These are phyloP conservation scores for Bisporella sp. DNA, from an alignment of 2,329 filamentous ascomycete genomes.

Conservation along the genomic window DNA sequence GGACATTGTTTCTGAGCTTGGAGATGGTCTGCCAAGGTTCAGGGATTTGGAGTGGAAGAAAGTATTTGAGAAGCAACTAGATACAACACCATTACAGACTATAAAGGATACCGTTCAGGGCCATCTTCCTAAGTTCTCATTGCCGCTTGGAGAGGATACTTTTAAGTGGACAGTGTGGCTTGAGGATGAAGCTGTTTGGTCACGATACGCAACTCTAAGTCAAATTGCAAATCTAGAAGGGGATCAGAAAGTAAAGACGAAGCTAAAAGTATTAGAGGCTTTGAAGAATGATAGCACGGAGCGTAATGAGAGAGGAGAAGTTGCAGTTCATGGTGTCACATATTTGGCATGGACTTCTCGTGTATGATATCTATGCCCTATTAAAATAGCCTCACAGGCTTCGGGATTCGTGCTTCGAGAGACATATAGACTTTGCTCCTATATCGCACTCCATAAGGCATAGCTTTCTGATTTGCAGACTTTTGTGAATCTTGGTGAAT, in stretches of 20 bases:
- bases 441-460: neutral
- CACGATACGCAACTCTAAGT: slow-evolving; percentile 58
- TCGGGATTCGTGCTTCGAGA: neutral
- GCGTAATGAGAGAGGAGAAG: slow-evolving; percentile 53
- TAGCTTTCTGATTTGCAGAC: neutral
- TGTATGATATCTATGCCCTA: slow-evolving; percentile 17
- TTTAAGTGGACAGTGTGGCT: slow-evolving; percentile 53
- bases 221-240: slow-evolving; percentile 55
- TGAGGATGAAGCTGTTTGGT: slow-evolving; percentile 53
- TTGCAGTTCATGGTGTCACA: slow-evolving; percentile 58
- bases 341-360: slow-evolving; percentile 55
- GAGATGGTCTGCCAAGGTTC: slow-evolving; percentile 58
- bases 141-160: slow-evolving; percentile 51
- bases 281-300: slow-evolving; percentile 46
- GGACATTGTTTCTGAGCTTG: slow-evolving; percentile 46
- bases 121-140: slow-evolving; percentile 44
- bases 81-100: slow-evolving; percentile 44
- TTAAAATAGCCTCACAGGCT: neutral
- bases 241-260: slow-evolving; percentile 40
- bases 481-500: too few species aligned
- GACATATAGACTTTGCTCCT: neutral
- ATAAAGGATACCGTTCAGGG: slow-evolving; percentile 35
- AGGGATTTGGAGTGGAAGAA: slow-evolving; percentile 57
- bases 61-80: slow-evolving; percentile 54
- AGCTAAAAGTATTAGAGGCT: slow-evolving; percentile 45